These are phyloP conservation scores for Irineochytrium annulatum DNA, from an alignment of 192 early-diverging fungal species.

Conservation along the genomic window DNA sequence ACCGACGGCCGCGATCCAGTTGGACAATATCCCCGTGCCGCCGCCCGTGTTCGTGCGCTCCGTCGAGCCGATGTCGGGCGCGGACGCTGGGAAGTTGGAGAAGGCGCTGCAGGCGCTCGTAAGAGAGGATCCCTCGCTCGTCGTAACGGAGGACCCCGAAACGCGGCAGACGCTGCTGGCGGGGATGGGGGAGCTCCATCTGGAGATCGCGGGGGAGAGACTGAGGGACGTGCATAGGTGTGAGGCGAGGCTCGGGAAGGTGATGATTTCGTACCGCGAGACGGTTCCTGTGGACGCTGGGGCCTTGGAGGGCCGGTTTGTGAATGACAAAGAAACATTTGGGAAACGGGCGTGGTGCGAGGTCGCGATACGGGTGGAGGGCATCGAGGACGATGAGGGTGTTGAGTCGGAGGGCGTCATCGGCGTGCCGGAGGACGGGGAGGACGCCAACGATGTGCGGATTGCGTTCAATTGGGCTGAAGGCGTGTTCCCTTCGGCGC, in stretches of 20 bases:
- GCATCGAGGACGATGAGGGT: slow-evolving; percentile 37
- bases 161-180: slow-evolving; percentile 83
- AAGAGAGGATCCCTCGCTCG: slow-evolving; percentile 86
- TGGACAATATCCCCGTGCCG: slow-evolving; percentile 77
- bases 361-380: slow-evolving; percentile 52
- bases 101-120: slow-evolving; percentile 68
- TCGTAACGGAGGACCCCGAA: slow-evolving; percentile 67
- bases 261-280: slow-evolving; percentile 87
- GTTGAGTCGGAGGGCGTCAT: slow-evolving; percentile 34
- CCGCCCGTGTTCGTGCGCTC: slow-evolving; percentile 77
- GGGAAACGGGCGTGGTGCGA: slow-evolving; percentile 61
- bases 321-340: slow-evolving; percentile 68
- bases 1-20: slow-evolving; percentile 25
- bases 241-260: slow-evolving; percentile 74
- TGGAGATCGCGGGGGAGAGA: slow-evolving; percentile 86
- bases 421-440: slow-evolving; percentile 7
- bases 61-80: slow-evolving; percentile 52
- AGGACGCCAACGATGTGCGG: too few species aligned
- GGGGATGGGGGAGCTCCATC: slow-evolving; percentile 93
- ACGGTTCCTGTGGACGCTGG: slow-evolving; percentile 36
- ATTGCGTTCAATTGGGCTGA: too few species aligned
- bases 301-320: slow-evolving; percentile 25
- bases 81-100: slow-evolving; percentile 67
- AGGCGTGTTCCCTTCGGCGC: too few species aligned
- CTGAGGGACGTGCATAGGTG: slow-evolving; percentile 74